Evolutionary conservation across 2,329 filamentous ascomycete genomes (phyloP), one percentile per base, ranked within the genome.

Genomic region (Aspergillus piperis): DNA sequence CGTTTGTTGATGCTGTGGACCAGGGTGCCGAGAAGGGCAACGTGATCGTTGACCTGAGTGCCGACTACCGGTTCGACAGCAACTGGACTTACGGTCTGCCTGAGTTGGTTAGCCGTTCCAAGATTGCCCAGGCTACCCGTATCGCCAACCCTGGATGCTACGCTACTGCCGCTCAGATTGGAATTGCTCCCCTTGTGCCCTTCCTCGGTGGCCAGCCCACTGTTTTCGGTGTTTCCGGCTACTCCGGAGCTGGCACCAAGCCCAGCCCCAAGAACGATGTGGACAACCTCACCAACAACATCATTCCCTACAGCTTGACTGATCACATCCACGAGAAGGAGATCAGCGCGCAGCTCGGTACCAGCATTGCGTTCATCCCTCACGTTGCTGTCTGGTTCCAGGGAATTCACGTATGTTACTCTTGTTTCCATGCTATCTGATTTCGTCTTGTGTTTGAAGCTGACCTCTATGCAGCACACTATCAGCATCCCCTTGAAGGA

Each of bases 371-470:
- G 5, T 99, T 99, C 74, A 90, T 95, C 60, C 95, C 95, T 6
- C 95, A 98, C 76, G 93, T 96, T 23, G 91, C 92, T n/a, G 87
- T 90, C 13, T 98, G 92, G 94, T 98, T 98, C 85, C 90, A 96
- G 73, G 94, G 94, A 65, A 98, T 98, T 68, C 88, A 91, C 73
- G 81, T 83, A 79, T 75, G 74, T 71, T 17, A 32, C 25, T 8
- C 23, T 44, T 2, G 8, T 54, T 2, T 10, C 2, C 27, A 52
- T n/a, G 3, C 47, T 11, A 5, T 39, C 38, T 42, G 8, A 13
- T 21, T 7, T 3, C 17, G 15, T 2, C 27, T 54, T 60, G 11
- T 19, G 38, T 21, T 50, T 15, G n/a, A n/a, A 36, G 27, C 64
- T 71, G 65, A 71, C 60, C n/a, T 59, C 57, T 48, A 15, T 59